These are phyloP conservation scores for Phytophthora citrophthora DNA, from an alignment of 352 stramenopile genomes.

Conservation along the genomic window DNA sequence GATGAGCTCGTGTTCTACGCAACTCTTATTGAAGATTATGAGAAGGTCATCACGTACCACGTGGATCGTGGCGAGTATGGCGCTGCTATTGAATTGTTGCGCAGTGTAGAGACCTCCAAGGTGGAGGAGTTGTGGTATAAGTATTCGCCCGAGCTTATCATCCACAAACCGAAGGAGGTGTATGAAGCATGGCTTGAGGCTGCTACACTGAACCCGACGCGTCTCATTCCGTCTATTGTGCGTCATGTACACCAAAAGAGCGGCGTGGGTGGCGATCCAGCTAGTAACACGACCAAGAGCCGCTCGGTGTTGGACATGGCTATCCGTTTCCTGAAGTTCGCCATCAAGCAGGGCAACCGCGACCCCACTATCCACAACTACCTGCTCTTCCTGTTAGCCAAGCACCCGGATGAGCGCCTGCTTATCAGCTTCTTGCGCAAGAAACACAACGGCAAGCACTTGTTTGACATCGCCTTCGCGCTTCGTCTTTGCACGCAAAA, in stretches of 20 bases:
- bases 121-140: slow-evolving; percentile 95
- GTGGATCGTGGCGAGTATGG: slow-evolving; percentile 90
- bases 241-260: slow-evolving; percentile 88
- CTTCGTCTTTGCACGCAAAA: slow-evolving; percentile 92
- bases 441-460: slow-evolving; percentile 83
- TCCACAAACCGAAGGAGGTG: slow-evolving; percentile 91
- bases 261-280: slow-evolving; percentile 13
- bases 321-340: slow-evolving; percentile 94
- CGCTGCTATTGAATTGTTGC: slow-evolving; percentile 89
- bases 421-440: slow-evolving; percentile 93
- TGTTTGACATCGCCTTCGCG: slow-evolving; percentile 94
- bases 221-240: slow-evolving; percentile 93
- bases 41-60: slow-evolving; percentile 94
- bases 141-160: slow-evolving; percentile 93
- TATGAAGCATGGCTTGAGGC: slow-evolving; percentile 93
- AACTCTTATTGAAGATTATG: slow-evolving; percentile 93
- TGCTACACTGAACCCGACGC: slow-evolving; percentile 89
- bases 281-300: slow-evolving; percentile 49
- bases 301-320: slow-evolving; percentile 88
- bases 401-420: slow-evolving; percentile 87
- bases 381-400: slow-evolving; percentile 90
- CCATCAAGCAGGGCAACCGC: slow-evolving; percentile 91
- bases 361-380: slow-evolving; percentile 95
- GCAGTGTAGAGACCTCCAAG: slow-evolving; percentile 89
- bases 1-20: slow-evolving; percentile 94